Conservation (phyloP, 768 basidiomycete genomes). For the Mycena vulgaris region DNA sequence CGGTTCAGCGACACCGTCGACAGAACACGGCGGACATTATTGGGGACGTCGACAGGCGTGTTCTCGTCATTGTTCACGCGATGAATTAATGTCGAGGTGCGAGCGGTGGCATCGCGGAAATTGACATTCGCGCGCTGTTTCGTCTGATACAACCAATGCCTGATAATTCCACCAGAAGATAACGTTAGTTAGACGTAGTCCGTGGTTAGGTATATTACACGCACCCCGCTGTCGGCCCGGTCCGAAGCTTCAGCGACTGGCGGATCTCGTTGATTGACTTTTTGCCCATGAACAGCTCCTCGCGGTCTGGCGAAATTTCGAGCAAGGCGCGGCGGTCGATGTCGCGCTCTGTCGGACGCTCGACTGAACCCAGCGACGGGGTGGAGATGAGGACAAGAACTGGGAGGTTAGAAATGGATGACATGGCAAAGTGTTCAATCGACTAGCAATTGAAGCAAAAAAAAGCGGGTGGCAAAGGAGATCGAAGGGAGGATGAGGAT, state of each 20-base stretch:
- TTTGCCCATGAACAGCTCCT: constrained; percentile 45
- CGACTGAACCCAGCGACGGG: constrained; percentile 26
- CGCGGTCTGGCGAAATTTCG: constrained; percentile 54
- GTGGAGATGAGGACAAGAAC: constrained; percentile 39
- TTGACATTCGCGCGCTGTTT: constrained; percentile 43
- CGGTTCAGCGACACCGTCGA: constrained; percentile 46
- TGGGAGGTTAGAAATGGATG: constrained; percentile 36
- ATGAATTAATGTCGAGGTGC: constrained; percentile 45
- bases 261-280: constrained; percentile 49
- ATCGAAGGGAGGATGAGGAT: constrained; percentile 18
- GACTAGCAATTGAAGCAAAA: constrained; percentile 22
- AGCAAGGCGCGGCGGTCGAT: constrained; percentile 47
- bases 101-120: constrained; percentile 44
- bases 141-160: constrained; percentile 52
- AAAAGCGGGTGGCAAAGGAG: constrained; percentile 13
- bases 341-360: constrained; percentile 45
- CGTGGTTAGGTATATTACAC: constrained; percentile 3
- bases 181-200: not conserved
- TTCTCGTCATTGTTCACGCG: constrained; percentile 37
- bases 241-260: constrained; percentile 48
- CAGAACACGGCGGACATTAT: constrained; percentile 42
- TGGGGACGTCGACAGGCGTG: not conserved
- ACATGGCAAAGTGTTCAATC: constrained; percentile 20
- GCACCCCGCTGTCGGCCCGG: constrained; percentile 40
- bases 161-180: constrained; percentile 25